Evolutionary conservation across 441 rosid species (phyloP).

Genomic region (Brassica balearica): DNA sequence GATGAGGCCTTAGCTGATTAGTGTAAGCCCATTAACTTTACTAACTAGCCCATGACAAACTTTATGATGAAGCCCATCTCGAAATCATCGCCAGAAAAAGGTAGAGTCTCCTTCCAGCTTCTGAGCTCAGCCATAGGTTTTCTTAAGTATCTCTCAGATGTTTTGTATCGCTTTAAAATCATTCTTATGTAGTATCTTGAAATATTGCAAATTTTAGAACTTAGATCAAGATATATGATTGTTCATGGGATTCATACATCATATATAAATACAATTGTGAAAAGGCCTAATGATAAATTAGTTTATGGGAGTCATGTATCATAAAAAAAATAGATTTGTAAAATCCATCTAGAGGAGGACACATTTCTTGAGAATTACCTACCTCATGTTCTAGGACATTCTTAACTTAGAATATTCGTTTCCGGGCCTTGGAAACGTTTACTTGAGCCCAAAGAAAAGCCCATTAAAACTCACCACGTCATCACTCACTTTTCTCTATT

Average conservation of each 20-base stretch:
- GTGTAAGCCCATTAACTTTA: background rate
- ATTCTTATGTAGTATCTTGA: background rate
- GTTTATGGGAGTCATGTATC: background rate
- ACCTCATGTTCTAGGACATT: conserved; percentile 20
- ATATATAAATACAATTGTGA: background rate
- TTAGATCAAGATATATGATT: background rate
- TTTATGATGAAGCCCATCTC: background rate
- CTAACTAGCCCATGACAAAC: background rate
- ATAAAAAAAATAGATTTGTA: background rate
- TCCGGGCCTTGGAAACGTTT: background rate
- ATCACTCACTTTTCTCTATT: conserved; percentile 11
- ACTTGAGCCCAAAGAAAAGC: conserved; percentile 45
- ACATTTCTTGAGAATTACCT: background rate
- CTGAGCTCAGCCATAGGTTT: background rate
- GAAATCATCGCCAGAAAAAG: too few relatives aligned
- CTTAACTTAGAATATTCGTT: too few relatives aligned
- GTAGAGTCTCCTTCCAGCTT: background rate
- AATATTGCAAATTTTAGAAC: background rate
- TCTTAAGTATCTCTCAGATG: background rate
- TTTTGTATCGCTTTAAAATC: background rate
- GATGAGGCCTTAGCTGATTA: background rate
- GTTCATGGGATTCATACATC: background rate
- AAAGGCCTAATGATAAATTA: background rate
- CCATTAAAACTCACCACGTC: conserved; percentile 33
- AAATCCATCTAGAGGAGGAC: background rate